Percentiles rank a stretch among this genome's conserved stretches.
phyloP scores from a whole-genome alignment of 805 yeast species.

The Candida nitratophila region DNA sequence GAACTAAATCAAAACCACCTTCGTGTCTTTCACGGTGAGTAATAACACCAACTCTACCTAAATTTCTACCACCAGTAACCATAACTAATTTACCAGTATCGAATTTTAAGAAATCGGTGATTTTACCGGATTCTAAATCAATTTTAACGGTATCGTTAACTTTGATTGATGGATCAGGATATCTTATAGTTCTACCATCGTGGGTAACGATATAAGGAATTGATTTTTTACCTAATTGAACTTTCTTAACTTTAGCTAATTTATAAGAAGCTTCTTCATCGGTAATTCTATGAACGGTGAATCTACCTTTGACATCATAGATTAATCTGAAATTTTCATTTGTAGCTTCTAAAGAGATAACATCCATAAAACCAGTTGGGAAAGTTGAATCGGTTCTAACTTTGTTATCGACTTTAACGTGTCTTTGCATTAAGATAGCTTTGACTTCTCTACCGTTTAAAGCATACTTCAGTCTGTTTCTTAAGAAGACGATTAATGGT shows the following conservation, averaged over 20 bases:
- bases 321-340: conserved; percentile 99
- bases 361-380: conserved; percentile 99
- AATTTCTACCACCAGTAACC: conserved; percentile 97
- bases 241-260: conserved; percentile 97
- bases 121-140: conserved; percentile 94
- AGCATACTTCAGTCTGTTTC: conserved; percentile 99
- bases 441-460: conserved; percentile 98
- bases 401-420: conserved; percentile 97
- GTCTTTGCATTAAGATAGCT: conserved; percentile 97
- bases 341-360: conserved; percentile 94
- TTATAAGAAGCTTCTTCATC: conserved; percentile 98
- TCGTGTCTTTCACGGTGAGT: conserved; percentile 96
- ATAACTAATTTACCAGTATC: conserved; percentile 89
- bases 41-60: conserved; percentile 96
- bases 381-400: conserved; percentile 97
- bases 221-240: conserved; percentile 97
- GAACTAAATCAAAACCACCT: conserved; percentile 97
- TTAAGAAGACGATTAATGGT: conserved; percentile 92
- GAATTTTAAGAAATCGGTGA: conserved; percentile 80
- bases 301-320: conserved; percentile 98
- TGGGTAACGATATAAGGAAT: conserved; percentile 98
- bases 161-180: conserved; percentile 97
- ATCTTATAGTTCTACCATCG: conserved; percentile 99
- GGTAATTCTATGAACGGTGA: conserved; percentile 98
- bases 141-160: conserved; percentile 97